phyloP scores from a whole-genome alignment of 1,284 basidiomycete genomes.

The Microbotryum intermedium region DNA sequence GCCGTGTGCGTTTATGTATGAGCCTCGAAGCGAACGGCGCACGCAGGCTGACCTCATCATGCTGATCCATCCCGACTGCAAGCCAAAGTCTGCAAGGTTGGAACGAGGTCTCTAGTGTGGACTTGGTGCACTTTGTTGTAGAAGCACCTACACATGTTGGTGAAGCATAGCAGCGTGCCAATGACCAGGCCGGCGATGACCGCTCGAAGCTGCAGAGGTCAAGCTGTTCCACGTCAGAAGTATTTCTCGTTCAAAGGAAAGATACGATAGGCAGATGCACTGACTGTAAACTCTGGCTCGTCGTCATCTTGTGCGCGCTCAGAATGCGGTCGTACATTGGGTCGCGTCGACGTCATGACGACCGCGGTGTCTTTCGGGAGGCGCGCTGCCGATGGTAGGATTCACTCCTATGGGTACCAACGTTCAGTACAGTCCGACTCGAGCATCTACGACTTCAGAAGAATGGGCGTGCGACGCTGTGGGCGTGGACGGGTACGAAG shows the following conservation, averaged over 20 bases:
- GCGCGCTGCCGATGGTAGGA: no score
- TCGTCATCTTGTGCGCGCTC: neutral
- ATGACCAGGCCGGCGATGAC: conserved; percentile 55
- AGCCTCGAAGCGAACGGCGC: neutral
- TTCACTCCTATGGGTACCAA: no score
- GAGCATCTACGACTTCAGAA: no score
- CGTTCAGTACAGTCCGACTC: no score
- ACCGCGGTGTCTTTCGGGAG: no score
- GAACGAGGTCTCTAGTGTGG: neutral
- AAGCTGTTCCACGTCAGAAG: no score
- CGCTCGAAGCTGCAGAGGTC: conserved; percentile 40
- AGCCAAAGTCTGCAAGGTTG: conserved; percentile 54
- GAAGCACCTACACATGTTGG: conserved; percentile 9
- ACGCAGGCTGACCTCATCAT: neutral
- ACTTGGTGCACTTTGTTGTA: neutral
- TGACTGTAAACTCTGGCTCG: neutral
- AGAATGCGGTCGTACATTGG: no score
- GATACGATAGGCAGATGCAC: no score
- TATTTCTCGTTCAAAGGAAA: no score
- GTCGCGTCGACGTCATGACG: no score
- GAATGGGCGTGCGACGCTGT: no score
- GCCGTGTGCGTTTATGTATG: conserved; percentile 4
- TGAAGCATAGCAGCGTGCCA: conserved; percentile 55
- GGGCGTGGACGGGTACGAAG: no score
- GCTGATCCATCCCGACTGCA: conserved; percentile 66